These are phyloP conservation scores for Alternaria sp. DNA, from an alignment of 2,329 filamentous ascomycete species.

Conservation along the genomic window DNA sequence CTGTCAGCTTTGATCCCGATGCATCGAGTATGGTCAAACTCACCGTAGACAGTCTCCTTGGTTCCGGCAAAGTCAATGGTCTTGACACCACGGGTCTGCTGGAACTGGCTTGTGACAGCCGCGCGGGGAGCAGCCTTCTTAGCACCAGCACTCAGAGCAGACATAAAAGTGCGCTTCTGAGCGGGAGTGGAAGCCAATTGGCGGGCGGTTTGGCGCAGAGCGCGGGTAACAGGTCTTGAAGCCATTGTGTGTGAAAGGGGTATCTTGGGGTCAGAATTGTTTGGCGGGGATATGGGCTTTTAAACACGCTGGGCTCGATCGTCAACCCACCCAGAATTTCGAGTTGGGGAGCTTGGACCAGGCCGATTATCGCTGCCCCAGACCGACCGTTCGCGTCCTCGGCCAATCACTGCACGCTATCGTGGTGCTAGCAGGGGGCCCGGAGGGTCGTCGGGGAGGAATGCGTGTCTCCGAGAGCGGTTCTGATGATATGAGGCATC, in stretches of 20 bases:
- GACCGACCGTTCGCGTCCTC: slow-evolving; percentile 7
- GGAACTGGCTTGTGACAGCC: slow-evolving; percentile 58
- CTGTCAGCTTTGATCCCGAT: slow-evolving; percentile 29
- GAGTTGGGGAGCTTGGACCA: slow-evolving; percentile 22
- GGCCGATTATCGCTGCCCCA: slow-evolving; percentile 20
- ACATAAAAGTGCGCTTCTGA: slow-evolving; percentile 65
- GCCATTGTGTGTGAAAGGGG: slow-evolving; percentile 66
- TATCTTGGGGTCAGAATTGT: slow-evolving; percentile 35
- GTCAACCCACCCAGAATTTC: slow-evolving; percentile 10
- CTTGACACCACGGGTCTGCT: slow-evolving; percentile 88
- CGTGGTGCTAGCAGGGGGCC: slow-evolving; percentile 7
- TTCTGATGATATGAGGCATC: neutral
- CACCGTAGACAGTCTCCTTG: slow-evolving; percentile 95
- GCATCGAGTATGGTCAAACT: slow-evolving; percentile 36
- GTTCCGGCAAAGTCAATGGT: slow-evolving; percentile 97
- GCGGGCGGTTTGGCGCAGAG: slow-evolving; percentile 63
- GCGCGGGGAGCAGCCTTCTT: slow-evolving; percentile 55
- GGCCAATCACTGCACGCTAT: slow-evolving; percentile 1
- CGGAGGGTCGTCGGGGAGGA: slow-evolving; percentile 23
- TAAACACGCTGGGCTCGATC: slow-evolving; percentile 21
- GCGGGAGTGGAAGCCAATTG: slow-evolving; percentile 59
- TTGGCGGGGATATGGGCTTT: slow-evolving; percentile 34
- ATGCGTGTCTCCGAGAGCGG: slow-evolving; percentile 24
- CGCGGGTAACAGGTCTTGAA: slow-evolving; percentile 72
- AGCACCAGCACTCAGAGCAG: slow-evolving; percentile 57